Evolutionary conservation across 257 asterid species (phyloP).

Genomic region (Gardenia jasminoides): DNA sequence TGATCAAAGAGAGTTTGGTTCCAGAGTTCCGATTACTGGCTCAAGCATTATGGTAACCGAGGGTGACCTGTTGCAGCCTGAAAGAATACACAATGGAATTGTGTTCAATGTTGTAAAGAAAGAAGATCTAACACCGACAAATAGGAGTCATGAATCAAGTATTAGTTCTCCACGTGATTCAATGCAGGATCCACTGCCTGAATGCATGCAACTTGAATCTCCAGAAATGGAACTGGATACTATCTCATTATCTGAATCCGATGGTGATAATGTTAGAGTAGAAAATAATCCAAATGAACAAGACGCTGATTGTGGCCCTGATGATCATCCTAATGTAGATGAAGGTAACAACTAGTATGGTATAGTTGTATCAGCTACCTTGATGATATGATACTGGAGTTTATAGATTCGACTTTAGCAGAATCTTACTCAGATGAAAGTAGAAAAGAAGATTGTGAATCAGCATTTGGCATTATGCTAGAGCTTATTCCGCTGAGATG

Average conservation of each 20-base stretch:
- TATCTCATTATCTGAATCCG: slow-evolving; percentile 58
- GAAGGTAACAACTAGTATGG: neutral
- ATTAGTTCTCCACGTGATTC: slow-evolving; percentile 36
- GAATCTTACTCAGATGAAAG: neutral
- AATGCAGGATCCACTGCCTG: slow-evolving; percentile 44
- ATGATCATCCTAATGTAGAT: neutral
- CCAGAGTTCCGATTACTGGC: slow-evolving; percentile 21
- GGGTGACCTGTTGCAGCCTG: slow-evolving; percentile 86
- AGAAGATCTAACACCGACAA: slow-evolving; percentile 65
- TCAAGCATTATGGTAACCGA: slow-evolving; percentile 65
- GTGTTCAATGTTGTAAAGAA: slow-evolving; percentile 78
- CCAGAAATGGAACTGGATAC: slow-evolving; percentile 55
- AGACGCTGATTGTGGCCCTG: slow-evolving; percentile 5
- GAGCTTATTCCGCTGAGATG: neutral
- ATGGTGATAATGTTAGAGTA: slow-evolving; percentile 32
- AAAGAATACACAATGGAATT: slow-evolving; percentile 72
- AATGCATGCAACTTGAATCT: slow-evolving; percentile 68
- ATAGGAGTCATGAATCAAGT: slow-evolving; percentile 56
- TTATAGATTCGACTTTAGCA: neutral
- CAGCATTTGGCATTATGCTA: neutral
- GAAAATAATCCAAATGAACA: slow-evolving; percentile 23
- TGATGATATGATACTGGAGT: neutral
- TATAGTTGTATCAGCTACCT: neutral
- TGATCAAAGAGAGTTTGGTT: slow-evolving; percentile 43
- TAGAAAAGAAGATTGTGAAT: neutral